Conservation (phyloP, 768 basidiomycete genomes). For the Auricularia sp. region DNA sequence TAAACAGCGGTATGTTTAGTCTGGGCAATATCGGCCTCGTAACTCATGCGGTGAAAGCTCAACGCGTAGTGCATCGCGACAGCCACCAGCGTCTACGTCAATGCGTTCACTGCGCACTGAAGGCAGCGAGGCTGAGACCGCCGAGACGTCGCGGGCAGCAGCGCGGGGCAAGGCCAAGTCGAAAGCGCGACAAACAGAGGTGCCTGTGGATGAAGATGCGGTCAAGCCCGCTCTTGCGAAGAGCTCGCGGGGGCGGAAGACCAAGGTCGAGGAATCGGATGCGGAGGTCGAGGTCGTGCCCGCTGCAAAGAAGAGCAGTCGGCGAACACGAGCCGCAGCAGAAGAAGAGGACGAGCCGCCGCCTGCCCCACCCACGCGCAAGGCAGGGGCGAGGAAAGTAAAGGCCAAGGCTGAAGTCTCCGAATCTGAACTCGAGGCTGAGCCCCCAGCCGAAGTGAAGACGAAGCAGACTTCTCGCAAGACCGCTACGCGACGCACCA, state of each 20-base stretch:
- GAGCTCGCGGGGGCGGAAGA: background rate
- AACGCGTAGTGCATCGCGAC: too few relatives aligned
- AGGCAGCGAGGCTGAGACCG: too few relatives aligned
- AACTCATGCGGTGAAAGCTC: too few relatives aligned
- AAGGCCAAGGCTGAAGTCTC: background rate
- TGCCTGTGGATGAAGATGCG: background rate
- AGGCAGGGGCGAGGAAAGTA: background rate
- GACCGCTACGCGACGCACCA: background rate
- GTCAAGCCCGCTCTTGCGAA: background rate
- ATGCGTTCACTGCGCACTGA: too few relatives aligned
- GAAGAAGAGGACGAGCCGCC: slow-evolving; percentile 15
- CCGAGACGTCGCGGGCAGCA: too few relatives aligned
- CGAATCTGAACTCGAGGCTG: background rate
- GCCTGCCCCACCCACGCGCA: slow-evolving; percentile 2
- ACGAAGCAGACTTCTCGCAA: background rate
- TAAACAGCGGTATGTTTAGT: too few relatives aligned
- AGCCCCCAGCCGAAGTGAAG: background rate
- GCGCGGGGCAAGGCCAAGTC: background rate
- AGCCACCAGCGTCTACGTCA: too few relatives aligned
- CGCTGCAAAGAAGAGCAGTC: background rate
- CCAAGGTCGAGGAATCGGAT: slow-evolving; percentile 1
- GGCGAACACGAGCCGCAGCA: background rate
- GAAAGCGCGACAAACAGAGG: background rate
- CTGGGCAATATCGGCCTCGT: too few relatives aligned
- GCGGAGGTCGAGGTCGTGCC: background rate